phyloP scores from a whole-genome alignment of 768 basidiomycete species.

The Paxillus rubicundulus region DNA sequence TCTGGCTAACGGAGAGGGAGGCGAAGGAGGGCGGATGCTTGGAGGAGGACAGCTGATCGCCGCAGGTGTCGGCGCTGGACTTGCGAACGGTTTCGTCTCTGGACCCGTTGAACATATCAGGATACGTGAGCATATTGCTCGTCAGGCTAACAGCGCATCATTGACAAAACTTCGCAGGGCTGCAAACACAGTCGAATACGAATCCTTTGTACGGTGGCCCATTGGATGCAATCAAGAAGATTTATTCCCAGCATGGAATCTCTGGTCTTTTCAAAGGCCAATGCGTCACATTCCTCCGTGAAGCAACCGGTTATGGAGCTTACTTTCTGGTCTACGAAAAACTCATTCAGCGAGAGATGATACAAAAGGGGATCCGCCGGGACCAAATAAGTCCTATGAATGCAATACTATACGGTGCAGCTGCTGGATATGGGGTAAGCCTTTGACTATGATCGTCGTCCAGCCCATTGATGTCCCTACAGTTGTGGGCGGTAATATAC shows the following conservation, averaged over 20 bases:
- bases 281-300: conserved; percentile 80
- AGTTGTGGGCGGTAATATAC: conserved; percentile 91
- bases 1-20: conserved; percentile 53
- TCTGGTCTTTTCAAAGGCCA: conserved; percentile 93
- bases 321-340: conserved; percentile 96
- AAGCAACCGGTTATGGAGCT: conserved; percentile 76
- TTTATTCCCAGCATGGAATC: conserved; percentile 71
- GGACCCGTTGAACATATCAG: conserved; percentile 98
- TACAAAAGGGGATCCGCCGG: conserved; percentile 63
- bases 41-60: conserved; percentile 62
- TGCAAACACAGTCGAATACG: conserved; percentile 85
- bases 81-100: conserved; percentile 90
- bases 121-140: conserved; percentile 44
- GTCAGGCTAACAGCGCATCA: neutral
- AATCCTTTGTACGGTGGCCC: conserved; percentile 83
- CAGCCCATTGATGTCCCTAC: conserved; percentile 9
- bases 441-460: neutral
- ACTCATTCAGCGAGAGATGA: conserved; percentile 84
- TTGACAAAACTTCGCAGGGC: conserved; percentile 45
- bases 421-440: conserved; percentile 88
- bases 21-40: conserved; percentile 61
- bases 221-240: conserved; percentile 84
- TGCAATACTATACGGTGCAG: conserved; percentile 83
- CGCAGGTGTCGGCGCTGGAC: conserved; percentile 81
- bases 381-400: conserved; percentile 78